Evolutionary conservation across 2,329 filamentous ascomycete species (phyloP).

Genomic region (Bertia moriformis): DNA sequence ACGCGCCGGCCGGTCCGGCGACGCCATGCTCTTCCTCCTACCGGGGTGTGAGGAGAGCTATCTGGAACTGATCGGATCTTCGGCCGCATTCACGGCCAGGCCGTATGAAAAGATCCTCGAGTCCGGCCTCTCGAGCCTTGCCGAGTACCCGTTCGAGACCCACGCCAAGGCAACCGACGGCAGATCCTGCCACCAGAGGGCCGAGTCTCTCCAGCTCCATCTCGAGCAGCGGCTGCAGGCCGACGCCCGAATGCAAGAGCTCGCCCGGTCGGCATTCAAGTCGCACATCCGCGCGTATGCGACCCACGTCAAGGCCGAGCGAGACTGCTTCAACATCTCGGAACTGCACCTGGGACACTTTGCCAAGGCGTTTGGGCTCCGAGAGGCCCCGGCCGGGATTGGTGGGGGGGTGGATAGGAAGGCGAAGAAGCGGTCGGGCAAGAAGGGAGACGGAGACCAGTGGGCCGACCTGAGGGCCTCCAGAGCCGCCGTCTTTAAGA

Average conservation of each 20-base stretch:
- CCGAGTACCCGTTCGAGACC: constrained; percentile 46
- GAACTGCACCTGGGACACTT: constrained; percentile 81
- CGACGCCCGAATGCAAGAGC: constrained; percentile 29
- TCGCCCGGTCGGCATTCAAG: constrained; percentile 74
- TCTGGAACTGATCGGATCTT: constrained; percentile 50
- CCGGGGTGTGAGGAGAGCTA: constrained; percentile 90
- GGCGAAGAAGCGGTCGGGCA: constrained; percentile 25
- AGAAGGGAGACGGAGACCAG: constrained; percentile 18
- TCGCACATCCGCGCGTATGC: constrained; percentile 90
- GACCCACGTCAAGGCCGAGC: constrained; percentile 76
- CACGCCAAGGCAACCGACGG: constrained; percentile 54
- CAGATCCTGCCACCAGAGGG: constrained; percentile 23
- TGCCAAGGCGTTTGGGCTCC: constrained; percentile 81
- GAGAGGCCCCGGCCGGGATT: constrained; percentile 79
- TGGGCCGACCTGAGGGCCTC: constrained; percentile 10
- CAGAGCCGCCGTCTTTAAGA: constrained; percentile 35
- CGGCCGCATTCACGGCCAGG: constrained; percentile 30
- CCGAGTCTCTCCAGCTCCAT: constrained; percentile 43
- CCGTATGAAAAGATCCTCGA: constrained; percentile 43
- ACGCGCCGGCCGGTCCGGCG: constrained; percentile 74
- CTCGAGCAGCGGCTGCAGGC: constrained; percentile 41
- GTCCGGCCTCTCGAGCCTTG: constrained; percentile 45
- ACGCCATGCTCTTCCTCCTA: constrained; percentile 76
- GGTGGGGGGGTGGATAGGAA: constrained; percentile 36
- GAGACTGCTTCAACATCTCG: constrained; percentile 80